Evolutionary conservation across 768 basidiomycete species (phyloP).

Genomic region (Lentinula boryana): DNA sequence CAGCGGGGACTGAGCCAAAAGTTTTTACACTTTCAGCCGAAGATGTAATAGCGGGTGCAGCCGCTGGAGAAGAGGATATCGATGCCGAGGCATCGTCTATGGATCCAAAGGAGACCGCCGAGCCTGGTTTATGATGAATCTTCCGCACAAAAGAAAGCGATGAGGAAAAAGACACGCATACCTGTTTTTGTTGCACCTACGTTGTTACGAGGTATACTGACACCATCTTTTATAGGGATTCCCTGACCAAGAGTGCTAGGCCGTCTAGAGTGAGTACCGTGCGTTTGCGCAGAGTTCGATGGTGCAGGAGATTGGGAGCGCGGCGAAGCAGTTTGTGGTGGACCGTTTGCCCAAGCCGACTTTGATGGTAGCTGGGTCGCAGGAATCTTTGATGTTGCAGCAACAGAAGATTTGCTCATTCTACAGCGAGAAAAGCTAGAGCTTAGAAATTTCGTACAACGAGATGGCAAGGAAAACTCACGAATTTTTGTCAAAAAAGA

Average conservation of each 20-base stretch:
- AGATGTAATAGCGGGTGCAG: conserved; percentile 56
- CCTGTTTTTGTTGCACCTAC: conserved; percentile 66
- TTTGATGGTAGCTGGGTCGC: conserved; percentile 60
- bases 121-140: conserved; percentile 31
- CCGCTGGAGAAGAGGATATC: conserved; percentile 79
- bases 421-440: conserved; percentile 26
- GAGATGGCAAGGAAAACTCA: conserved; percentile 16
- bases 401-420: conserved; percentile 92
- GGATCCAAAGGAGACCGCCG: conserved; percentile 82
- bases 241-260: conserved; percentile 69
- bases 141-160: neutral
- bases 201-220: conserved; percentile 63
- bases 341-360: conserved; percentile 91
- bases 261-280: conserved; percentile 67
- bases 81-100: conserved; percentile 77
- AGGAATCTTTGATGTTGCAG: conserved; percentile 66
- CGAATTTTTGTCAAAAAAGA: conserved; percentile 21
- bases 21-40: conserved; percentile 59
- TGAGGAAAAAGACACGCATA: conserved; percentile 23
- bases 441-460: neutral
- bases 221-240: conserved; percentile 73
- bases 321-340: conserved; percentile 66
- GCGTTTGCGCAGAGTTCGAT: conserved; percentile 37
- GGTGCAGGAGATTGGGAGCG: conserved; percentile 78
- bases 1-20: conserved; percentile 73